A percentile compares a stretch with the other conserved stretches of the same genome.
phyloP scores from a whole-genome alignment of 2,329 filamentous ascomycete species.

The Colletotrichum sp. region DNA sequence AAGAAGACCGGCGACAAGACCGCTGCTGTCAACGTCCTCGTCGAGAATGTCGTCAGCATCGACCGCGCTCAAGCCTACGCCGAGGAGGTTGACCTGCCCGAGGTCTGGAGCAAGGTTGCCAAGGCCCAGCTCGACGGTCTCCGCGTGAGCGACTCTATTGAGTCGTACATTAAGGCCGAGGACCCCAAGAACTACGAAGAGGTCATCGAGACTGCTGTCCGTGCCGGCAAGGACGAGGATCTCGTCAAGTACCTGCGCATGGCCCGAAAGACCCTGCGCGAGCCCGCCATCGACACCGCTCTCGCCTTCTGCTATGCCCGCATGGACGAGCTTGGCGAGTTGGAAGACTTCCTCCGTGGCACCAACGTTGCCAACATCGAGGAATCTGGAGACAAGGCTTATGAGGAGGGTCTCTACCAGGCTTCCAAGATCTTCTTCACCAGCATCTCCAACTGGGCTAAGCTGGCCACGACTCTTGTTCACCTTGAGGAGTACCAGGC shows the following conservation, averaged over 20 bases:
- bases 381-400: conserved; percentile 97
- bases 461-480: conserved; percentile 96
- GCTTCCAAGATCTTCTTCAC: conserved; percentile 97
- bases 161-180: conserved; percentile 94
- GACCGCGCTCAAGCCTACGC: conserved; percentile 96
- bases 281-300: conserved; percentile 90
- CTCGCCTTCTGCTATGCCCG: conserved; percentile 94
- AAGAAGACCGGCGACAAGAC: conserved; percentile 95
- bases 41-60: conserved; percentile 97
- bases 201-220: conserved; percentile 94
- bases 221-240: conserved; percentile 97
- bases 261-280: conserved; percentile 95
- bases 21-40: conserved; percentile 87
- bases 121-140: conserved; percentile 98
- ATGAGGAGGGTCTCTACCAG: conserved; percentile 91
- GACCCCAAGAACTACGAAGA: conserved; percentile 94
- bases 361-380: conserved; percentile 97
- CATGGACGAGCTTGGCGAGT: conserved; percentile 87
- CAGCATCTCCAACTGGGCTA: conserved; percentile 99
- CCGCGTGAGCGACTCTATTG: conserved; percentile 88
- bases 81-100: conserved; percentile 89
- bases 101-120: conserved; percentile 98
- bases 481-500: conserved; percentile 97
- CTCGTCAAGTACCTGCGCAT: conserved; percentile 96
- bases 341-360: conserved; percentile 93